Percentiles rank a stretch among this genome's conserved stretches.
These are phyloP conservation scores for Colletotrichum musicola DNA, from an alignment of 2,329 filamentous ascomycete species.

Conservation along the genomic window DNA sequence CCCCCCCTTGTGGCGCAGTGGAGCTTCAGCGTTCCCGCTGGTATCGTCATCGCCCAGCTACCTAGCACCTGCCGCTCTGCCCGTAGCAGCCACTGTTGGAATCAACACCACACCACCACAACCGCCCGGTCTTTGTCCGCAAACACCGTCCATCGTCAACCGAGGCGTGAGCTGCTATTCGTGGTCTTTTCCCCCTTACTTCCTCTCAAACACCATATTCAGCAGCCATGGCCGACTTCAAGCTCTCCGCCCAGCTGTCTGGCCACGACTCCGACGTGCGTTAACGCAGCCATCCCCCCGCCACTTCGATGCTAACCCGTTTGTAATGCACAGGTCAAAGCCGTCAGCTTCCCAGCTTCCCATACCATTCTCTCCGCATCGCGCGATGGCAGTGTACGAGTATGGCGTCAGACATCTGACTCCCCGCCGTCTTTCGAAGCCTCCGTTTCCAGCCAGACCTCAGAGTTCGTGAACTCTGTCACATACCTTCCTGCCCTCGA, in stretches of 20 bases:
- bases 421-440: constrained; percentile 80
- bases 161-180: constrained; percentile 20
- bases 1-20: constrained; percentile 34
- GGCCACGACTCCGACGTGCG: constrained; percentile 95
- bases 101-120: background rate
- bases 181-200: background rate
- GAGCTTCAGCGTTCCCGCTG: constrained; percentile 33
- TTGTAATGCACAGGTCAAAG: constrained; percentile 77
- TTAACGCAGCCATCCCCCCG: constrained; percentile 26
- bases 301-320: constrained; percentile 11
- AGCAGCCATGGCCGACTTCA: constrained; percentile 81
- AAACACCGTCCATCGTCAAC: background rate
- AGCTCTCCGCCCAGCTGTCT: constrained; percentile 88
- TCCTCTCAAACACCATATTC: background rate
- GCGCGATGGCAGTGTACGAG: constrained; percentile 88
- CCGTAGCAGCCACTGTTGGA: background rate
- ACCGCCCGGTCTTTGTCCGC: background rate
- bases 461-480: constrained; percentile 89
- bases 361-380: constrained; percentile 86
- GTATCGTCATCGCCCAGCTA: constrained; percentile 35
- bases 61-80: constrained; percentile 1
- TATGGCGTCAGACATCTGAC: constrained; percentile 80
- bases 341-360: constrained; percentile 81
- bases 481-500: constrained; percentile 79
- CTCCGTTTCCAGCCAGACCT: constrained; percentile 82